Percentiles rank a stretch among this genome's conserved stretches.
phyloP scores from a whole-genome alignment of 202 grass and related monocot species.

The Hordeum pubiflorum region DNA sequence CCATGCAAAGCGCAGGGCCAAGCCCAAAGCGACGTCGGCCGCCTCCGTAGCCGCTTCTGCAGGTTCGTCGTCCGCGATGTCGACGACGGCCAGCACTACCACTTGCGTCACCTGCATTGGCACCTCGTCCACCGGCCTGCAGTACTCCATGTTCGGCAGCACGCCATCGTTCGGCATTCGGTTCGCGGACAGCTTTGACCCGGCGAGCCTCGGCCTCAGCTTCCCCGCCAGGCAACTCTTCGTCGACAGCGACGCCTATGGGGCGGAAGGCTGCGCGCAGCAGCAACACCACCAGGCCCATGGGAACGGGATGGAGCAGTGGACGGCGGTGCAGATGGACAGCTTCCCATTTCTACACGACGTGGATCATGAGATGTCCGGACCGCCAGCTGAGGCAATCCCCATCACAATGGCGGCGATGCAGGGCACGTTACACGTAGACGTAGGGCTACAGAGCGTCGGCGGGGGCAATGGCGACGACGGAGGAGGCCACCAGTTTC shows the following conservation, averaged over 20 bases:
- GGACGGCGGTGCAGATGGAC: background rate
- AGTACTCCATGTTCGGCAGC: conserved; percentile 8
- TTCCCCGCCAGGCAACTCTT: background rate
- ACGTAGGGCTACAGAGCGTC: too few species aligned
- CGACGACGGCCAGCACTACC: too few species aligned
- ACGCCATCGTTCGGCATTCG: background rate
- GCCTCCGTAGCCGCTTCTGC: too few species aligned
- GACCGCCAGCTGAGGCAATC: background rate
- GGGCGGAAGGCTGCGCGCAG: background rate
- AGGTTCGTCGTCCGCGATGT: too few species aligned
- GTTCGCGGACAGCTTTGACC: background rate
- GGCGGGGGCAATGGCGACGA: background rate
- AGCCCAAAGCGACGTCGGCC: conserved; percentile 3
- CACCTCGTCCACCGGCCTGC: background rate
- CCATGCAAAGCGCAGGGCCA: conserved; percentile 24
- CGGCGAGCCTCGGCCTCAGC: background rate
- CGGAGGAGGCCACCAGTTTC: background rate
- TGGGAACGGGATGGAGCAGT: background rate
- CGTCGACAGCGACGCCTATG: background rate
- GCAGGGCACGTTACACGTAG: background rate
- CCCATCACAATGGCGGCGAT: background rate
- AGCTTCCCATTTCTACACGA: conserved; percentile 13
- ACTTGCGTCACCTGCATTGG: too few species aligned
- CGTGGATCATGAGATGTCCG: conserved; percentile 10
- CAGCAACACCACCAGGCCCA: background rate